Conservation (phyloP, 495 filamentous ascomycete genomes). For the Lophiostoma macrostomum region DNA sequence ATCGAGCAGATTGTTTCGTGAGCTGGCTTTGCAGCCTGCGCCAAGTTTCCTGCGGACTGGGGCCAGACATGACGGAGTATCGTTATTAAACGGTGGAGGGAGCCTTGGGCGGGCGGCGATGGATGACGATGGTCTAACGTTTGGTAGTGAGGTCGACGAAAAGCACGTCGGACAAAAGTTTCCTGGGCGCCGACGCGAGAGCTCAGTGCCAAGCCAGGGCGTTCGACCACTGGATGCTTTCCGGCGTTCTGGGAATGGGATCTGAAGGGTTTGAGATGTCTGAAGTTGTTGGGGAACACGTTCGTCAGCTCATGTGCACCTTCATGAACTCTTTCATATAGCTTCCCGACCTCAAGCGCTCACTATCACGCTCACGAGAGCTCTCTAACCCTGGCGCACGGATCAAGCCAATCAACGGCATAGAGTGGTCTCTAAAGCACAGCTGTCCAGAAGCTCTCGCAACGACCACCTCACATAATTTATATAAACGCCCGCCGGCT, state of each 20-base stretch:
- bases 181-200: conserved; percentile 8
- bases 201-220: conserved; percentile 4
- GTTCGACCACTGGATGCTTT: too few relatives aligned
- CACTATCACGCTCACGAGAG: too few relatives aligned
- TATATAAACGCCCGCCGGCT: conserved; percentile 8
- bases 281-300: too few relatives aligned
- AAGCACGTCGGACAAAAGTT: conserved; percentile 5
- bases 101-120: not conserved
- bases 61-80: conserved; percentile 21
- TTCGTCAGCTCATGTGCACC: too few relatives aligned
- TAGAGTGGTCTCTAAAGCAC: conserved; percentile 24
- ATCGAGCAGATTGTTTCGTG: conserved; percentile 31
- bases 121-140: not conserved
- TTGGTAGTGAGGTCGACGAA: conserved; percentile 23
- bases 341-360: too few relatives aligned
- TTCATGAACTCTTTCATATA: too few relatives aligned
- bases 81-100: not conserved
- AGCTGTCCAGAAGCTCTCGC: conserved; percentile 29
- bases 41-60: conserved; percentile 64
- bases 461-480: conserved; percentile 5
- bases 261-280: too few relatives aligned
- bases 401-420: conserved; percentile 35
- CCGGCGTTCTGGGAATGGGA: too few relatives aligned
- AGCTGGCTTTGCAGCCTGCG: conserved; percentile 61
- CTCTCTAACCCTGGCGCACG: conserved; percentile 30